Conservation (phyloP, 2,329 filamentous ascomycete species). For the Mycosphaerella arachidis region DNA sequence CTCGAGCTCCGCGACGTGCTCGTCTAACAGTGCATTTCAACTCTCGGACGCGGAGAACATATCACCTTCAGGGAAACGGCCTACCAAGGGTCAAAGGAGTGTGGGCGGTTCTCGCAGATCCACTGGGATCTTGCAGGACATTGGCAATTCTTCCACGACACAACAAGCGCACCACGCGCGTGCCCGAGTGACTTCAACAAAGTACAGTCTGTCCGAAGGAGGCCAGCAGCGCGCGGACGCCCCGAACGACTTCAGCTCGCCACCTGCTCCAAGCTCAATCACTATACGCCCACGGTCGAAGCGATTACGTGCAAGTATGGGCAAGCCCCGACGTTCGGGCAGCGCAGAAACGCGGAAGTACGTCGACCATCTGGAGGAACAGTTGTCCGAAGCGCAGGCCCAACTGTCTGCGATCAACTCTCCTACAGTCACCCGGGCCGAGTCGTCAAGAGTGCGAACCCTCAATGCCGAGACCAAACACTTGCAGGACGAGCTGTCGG, state of each 20-base stretch:
- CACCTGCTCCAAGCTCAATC: conserved; percentile 17
- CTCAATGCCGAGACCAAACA: conserved; percentile 33
- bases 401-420: conserved; percentile 39
- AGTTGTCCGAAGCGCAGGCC: conserved; percentile 40
- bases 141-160: conserved; percentile 20
- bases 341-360: conserved; percentile 43
- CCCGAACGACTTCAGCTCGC: conserved; percentile 8
- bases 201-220: conserved; percentile 14
- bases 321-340: conserved; percentile 29
- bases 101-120: conserved; percentile 21
- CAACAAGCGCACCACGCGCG: conserved; percentile 17
- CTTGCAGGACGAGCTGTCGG: conserved; percentile 33
- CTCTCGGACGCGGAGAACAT: conserved; percentile 23
- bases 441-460: conserved; percentile 35
- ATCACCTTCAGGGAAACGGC: conserved; percentile 16
- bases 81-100: conserved; percentile 10
- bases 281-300: conserved; percentile 4
- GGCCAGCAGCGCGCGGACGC: conserved; percentile 18
- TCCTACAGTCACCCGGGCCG: conserved; percentile 35
- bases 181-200: conserved; percentile 17
- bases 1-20: conserved; percentile 23
- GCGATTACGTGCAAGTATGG: conserved; percentile 20
- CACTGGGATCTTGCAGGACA: conserved; percentile 30
- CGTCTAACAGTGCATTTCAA: conserved; percentile 12
- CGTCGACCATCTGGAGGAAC: conserved; percentile 47